phyloP scores from a whole-genome alignment of 108 stramenopile genomes.

The Stephanodiscus minutulus region DNA sequence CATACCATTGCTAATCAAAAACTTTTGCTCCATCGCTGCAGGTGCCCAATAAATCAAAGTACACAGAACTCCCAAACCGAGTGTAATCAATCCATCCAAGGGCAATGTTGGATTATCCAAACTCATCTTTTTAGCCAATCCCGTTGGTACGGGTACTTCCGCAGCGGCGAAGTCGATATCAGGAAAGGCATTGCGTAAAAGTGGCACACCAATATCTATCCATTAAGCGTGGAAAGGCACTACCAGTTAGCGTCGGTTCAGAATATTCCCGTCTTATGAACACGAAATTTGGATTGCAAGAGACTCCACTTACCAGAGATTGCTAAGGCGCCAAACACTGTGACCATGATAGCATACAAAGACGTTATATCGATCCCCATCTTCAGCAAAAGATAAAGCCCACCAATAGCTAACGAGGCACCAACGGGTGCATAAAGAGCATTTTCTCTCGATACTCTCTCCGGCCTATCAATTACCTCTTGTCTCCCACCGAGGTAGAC shows the following conservation, averaged over 20 bases:
- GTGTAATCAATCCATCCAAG: conserved; percentile 43
- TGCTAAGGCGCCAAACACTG: conserved; percentile 42
- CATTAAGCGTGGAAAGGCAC: background rate
- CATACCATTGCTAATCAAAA: conserved; percentile 27
- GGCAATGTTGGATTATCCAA: conserved; percentile 19
- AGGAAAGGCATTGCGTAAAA: conserved; percentile 33
- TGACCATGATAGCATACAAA: conserved; percentile 35
- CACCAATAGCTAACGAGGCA: conserved; percentile 40
- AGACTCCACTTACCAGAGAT: conserved; percentile 16
- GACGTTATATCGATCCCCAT: conserved; percentile 36
- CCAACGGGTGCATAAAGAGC: conserved; percentile 44
- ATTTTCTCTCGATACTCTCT: conserved; percentile 41
- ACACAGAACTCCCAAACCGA: conserved; percentile 40
- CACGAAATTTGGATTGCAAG: background rate
- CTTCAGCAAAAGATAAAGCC: conserved; percentile 43
- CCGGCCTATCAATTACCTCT: conserved; percentile 39
- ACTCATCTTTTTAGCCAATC: conserved; percentile 31
- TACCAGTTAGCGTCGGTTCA: background rate
- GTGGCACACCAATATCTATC: conserved; percentile 39
- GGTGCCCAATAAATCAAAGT: conserved; percentile 43
- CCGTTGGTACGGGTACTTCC: conserved; percentile 26
- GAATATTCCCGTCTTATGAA: background rate
- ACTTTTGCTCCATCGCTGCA: conserved; percentile 36
- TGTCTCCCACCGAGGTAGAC: conserved; percentile 42
- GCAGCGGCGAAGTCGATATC: conserved; percentile 24